Conservation (phyloP, 345 rosid genomes). For the Aurinia saxatilis region DNA sequence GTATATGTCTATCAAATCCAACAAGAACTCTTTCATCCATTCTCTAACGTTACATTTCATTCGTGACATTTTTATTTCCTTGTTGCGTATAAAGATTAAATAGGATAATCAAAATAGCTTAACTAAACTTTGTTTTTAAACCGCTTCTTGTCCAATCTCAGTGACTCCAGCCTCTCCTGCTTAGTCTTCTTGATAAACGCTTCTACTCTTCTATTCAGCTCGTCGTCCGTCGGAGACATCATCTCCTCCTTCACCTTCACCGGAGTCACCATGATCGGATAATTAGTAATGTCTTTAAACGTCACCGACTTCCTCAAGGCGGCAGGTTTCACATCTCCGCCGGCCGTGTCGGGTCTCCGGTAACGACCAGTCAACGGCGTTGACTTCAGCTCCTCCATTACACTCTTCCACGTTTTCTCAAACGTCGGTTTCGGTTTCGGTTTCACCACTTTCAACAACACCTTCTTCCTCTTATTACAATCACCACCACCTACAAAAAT, state of each 20-base stretch:
- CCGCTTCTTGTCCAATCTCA: conserved; percentile 44
- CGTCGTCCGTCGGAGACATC: conserved; percentile 64
- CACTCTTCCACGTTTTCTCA: conserved; percentile 6
- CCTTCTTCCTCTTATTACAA: background rate
- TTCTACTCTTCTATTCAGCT: conserved; percentile 71
- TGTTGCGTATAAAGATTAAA: too few relatives aligned
- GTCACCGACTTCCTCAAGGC: conserved; percentile 54
- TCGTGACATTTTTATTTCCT: too few relatives aligned
- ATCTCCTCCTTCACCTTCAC: conserved; percentile 40
- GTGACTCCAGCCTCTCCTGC: conserved; percentile 57
- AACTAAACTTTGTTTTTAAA: background rate
- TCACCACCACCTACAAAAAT: background rate
- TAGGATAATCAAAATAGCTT: too few relatives aligned
- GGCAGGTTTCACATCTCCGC: background rate
- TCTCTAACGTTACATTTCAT: too few relatives aligned
- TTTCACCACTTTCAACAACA: conserved; percentile 8
- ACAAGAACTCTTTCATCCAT: too few relatives aligned
- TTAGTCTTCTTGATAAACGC: conserved; percentile 72
- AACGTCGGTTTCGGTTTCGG: conserved; percentile 7
- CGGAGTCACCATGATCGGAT: conserved; percentile 16
- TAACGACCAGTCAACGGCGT: conserved; percentile 45
- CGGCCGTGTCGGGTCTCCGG: conserved; percentile 36
- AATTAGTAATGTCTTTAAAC: conserved; percentile 55
- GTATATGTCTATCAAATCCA: too few relatives aligned
- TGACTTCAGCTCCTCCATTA: conserved; percentile 33